Conservation (phyloP, 23 red algal genomes). For the Chondrus crispus region DNA sequence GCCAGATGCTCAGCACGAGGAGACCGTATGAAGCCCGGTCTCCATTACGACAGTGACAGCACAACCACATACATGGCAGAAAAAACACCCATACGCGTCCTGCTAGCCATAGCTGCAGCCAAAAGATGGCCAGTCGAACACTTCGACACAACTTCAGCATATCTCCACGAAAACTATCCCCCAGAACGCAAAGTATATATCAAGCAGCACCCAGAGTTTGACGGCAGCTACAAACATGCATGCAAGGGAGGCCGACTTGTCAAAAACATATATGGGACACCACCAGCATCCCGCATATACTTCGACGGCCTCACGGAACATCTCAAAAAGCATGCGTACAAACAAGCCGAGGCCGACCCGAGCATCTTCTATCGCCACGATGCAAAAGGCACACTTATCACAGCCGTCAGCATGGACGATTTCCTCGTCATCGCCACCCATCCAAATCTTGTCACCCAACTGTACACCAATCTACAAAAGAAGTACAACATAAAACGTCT, state of each 20-base stretch:
- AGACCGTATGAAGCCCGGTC: neutral
- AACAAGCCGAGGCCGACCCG: slow-evolving; percentile 3
- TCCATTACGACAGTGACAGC: neutral
- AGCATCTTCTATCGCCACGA: neutral
- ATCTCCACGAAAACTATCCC: neutral
- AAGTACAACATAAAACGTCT: too few species aligned
- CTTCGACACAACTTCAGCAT: slow-evolving; percentile 16
- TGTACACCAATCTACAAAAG: too few species aligned
- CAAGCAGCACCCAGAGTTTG: neutral
- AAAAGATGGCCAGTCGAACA: neutral
- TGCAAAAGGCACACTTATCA: neutral
- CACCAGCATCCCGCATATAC: neutral
- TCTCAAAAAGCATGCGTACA: neutral
- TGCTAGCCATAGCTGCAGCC: neutral
- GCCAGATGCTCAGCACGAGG: neutral
- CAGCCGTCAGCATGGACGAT: slow-evolving; percentile 1
- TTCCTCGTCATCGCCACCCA: neutral
- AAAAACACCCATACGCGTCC: neutral
- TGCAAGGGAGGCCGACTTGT: neutral
- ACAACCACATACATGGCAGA: neutral
- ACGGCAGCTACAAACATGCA: neutral
- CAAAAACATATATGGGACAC: neutral
- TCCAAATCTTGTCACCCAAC: too few species aligned
- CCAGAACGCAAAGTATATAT: neutral
- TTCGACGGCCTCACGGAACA: neutral